Evolutionary conservation across 2,329 filamentous ascomycete genomes (phyloP).

Genomic region (Hypoxylon sp.): DNA sequence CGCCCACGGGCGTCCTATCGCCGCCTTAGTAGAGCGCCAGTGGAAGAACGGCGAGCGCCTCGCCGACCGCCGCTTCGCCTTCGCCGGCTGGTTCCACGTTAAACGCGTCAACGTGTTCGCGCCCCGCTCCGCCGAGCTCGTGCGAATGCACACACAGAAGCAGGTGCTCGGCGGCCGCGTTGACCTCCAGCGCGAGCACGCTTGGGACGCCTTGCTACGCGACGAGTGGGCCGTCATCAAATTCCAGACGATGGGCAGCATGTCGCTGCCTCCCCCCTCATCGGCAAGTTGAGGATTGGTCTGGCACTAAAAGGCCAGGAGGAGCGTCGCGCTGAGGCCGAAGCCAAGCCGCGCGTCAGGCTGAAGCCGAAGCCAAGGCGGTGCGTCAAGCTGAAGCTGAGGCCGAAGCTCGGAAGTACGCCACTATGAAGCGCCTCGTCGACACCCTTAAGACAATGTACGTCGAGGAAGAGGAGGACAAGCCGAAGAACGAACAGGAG

Average conservation of each 20-base stretch:
- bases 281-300: conserved; percentile 32
- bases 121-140: conserved; percentile 38
- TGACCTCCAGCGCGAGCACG: conserved; percentile 7
- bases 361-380: not conserved
- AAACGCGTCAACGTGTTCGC: conserved; percentile 38
- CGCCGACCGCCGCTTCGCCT: conserved; percentile 23
- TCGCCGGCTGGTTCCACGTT: conserved; percentile 41
- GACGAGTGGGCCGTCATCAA: conserved; percentile 42
- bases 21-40: conserved; percentile 37
- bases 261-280: conserved; percentile 31
- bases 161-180: conserved; percentile 38
- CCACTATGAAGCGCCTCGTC: conserved; percentile 26
- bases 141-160: conserved; percentile 41
- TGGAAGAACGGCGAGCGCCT: not conserved
- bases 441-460: conserved; percentile 34
- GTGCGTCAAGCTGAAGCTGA: not conserved
- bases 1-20: conserved; percentile 25
- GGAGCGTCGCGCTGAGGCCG: not conserved
- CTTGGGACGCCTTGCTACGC: conserved; percentile 24
- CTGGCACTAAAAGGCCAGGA: not conserved
- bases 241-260: conserved; percentile 30
- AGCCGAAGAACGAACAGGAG: not conserved
- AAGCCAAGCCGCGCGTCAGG: no score
- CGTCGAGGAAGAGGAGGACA: conserved; percentile 4
- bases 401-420: no score